Evolutionary conservation across 331 rosid species (phyloP).

Genomic region (Stylosanthes scabra): DNA sequence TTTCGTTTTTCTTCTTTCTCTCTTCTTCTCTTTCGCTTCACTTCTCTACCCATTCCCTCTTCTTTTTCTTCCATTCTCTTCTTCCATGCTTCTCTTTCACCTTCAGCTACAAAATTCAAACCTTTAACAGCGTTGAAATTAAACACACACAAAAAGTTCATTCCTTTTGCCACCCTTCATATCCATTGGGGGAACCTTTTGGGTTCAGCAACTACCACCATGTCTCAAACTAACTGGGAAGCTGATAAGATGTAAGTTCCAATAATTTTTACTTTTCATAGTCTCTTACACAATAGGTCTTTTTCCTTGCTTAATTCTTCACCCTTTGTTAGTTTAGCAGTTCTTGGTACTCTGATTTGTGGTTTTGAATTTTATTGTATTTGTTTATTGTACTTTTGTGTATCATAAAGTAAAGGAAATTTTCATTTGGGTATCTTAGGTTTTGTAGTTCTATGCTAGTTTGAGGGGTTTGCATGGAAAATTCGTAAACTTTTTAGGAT

Average conservation of each 20-base stretch:
- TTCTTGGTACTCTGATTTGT: slow-evolving; percentile 34
- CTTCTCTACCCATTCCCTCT: slow-evolving; percentile 35
- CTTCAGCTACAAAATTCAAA: slow-evolving; percentile 37
- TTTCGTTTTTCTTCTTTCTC: slow-evolving; percentile 13
- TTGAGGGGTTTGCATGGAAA: slow-evolving; percentile 31
- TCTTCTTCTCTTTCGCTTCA: slow-evolving; percentile 5
- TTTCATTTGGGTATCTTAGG: slow-evolving; percentile 46
- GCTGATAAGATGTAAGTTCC: slow-evolving; percentile 95
- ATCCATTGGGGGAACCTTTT: slow-evolving; percentile 28
- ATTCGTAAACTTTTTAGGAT: slow-evolving; percentile 22
- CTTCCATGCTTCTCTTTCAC: slow-evolving; percentile 21
- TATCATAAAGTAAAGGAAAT: not conserved
- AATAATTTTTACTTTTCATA: slow-evolving; percentile 1
- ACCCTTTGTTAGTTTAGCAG: slow-evolving; percentile 37
- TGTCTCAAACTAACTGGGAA: slow-evolving; percentile 99
- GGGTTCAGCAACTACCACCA: slow-evolving; percentile 56
- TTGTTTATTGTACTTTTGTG: not conserved
- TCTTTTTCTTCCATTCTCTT: slow-evolving; percentile 32
- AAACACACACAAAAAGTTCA: slow-evolving; percentile 24
- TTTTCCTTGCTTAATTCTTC: slow-evolving; percentile 28
- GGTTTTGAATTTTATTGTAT: not conserved
- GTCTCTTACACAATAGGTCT: slow-evolving; percentile 39
- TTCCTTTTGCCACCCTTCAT: slow-evolving; percentile 35
- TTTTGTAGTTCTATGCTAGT: slow-evolving; percentile 42
- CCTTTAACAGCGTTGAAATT: slow-evolving; percentile 37